A percentile compares a stretch with the other conserved stretches of the same genome.
phyloP scores from a whole-genome alignment of 2,329 filamentous ascomycete genomes.

The Pyrenophora tritici-repentis region DNA sequence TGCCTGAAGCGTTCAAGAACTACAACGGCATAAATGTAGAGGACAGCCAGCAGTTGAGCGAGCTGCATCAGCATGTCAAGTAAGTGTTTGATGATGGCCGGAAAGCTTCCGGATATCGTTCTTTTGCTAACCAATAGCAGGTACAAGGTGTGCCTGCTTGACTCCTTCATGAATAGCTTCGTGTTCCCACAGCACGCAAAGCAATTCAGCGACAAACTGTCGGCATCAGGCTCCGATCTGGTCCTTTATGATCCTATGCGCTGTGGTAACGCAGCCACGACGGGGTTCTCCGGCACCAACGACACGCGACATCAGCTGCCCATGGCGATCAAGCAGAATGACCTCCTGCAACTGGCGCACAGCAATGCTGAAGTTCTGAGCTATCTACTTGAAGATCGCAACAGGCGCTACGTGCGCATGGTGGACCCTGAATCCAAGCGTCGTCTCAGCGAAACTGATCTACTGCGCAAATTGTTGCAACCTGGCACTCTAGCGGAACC shows the following conservation, averaged over 20 bases:
- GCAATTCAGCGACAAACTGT: conserved; percentile 67
- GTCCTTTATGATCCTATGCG: conserved; percentile 35
- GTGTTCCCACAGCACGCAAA: conserved; percentile 67
- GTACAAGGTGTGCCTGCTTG: too few species aligned
- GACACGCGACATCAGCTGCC: conserved; percentile 66
- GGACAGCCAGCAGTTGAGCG: too few species aligned
- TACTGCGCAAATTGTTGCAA: too few species aligned
- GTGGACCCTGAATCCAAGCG: too few species aligned
- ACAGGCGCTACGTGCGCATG: too few species aligned
- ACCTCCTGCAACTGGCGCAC: conserved; percentile 60
- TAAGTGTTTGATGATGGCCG: too few species aligned
- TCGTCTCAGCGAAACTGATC: too few species aligned
- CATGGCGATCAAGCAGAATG: conserved; percentile 59
- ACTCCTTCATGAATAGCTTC: conserved; percentile 65
- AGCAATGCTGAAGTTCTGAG: conserved; percentile 71
- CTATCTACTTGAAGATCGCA: conserved; percentile 60
- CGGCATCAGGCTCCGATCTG: conserved; percentile 70
- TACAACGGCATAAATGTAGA: too few species aligned
- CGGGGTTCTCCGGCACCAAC: conserved; percentile 73
- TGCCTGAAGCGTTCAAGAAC: conserved; percentile 33
- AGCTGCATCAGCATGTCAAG: too few species aligned
- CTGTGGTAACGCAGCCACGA: conserved; percentile 52
- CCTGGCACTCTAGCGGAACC: too few species aligned
- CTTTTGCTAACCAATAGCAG: too few species aligned
- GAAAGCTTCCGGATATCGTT: too few species aligned